A percentile compares a stretch with the other conserved stretches of the same genome.
Conservation (phyloP, 1,139 yeast genomes). For the Arxiozyma bovina region DNA sequence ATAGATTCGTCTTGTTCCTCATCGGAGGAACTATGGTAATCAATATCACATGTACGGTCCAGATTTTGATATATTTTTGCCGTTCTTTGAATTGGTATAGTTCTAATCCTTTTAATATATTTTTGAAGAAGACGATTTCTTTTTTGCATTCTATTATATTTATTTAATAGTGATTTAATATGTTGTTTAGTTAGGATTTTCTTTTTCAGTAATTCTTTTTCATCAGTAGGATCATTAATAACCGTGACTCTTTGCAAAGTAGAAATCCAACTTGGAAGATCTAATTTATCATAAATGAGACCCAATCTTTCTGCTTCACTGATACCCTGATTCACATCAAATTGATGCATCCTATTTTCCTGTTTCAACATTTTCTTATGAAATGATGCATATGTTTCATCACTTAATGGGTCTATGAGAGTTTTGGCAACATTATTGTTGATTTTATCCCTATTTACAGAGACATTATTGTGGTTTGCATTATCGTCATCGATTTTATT, state of each 20-base stretch:
- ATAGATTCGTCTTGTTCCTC: conserved; percentile 28
- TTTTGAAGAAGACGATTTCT: conserved; percentile 12
- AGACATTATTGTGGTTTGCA: no score
- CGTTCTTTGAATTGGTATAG: conserved; percentile 13
- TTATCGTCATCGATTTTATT: background rate
- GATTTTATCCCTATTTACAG: no score
- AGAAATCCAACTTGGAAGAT: conserved; percentile 49
- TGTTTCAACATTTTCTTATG: conserved; percentile 60
- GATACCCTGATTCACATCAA: conserved; percentile 48
- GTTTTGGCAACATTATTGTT: conserved; percentile 17
- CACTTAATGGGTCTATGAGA: conserved; percentile 34
- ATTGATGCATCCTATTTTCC: conserved; percentile 52
- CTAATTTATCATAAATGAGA: conserved; percentile 30
- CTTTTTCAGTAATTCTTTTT: conserved; percentile 43
- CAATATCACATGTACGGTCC: conserved; percentile 17
- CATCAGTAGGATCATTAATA: conserved; percentile 41
- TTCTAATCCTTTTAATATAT: conserved; percentile 6
- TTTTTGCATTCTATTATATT: conserved; percentile 39
- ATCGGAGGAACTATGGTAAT: conserved; percentile 27
- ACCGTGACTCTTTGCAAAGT: conserved; percentile 46
- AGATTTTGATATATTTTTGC: conserved; percentile 12
- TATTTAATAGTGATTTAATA: conserved; percentile 40
- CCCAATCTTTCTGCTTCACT: conserved; percentile 34
- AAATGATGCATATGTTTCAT: conserved; percentile 39
- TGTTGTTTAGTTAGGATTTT: conserved; percentile 44